Evolutionary conservation across 805 yeast species (phyloP).

Genomic region (Candida silvicultrix): DNA sequence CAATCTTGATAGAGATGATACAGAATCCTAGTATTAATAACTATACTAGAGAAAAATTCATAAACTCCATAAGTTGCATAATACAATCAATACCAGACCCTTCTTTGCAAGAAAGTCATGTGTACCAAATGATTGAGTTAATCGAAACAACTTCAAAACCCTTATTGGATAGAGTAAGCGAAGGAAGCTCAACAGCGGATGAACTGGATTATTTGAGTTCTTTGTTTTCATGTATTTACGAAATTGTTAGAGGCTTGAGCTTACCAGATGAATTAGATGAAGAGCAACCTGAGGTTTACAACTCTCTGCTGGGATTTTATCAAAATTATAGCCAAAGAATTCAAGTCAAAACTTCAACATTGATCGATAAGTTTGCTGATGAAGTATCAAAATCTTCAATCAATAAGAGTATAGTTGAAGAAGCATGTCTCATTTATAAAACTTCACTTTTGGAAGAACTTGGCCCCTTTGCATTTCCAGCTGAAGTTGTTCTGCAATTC

Average conservation of each 20-base stretch:
- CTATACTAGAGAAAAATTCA: conserved; percentile 51
- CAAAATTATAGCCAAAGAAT: conserved; percentile 47
- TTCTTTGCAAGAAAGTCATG: conserved; percentile 30
- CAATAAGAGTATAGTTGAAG: conserved; percentile 51
- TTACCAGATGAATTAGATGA: conserved; percentile 46
- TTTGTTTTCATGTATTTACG: conserved; percentile 56
- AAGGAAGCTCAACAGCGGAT: conserved; percentile 9
- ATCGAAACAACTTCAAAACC: conserved; percentile 20
- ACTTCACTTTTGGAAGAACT: conserved; percentile 58
- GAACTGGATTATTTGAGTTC: conserved; percentile 46
- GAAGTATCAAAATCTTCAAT: conserved; percentile 30
- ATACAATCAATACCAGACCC: conserved; percentile 50
- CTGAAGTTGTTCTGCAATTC: conserved; percentile 31
- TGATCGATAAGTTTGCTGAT: conserved; percentile 35
- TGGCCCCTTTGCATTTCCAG: conserved; percentile 57
- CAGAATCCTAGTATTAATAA: conserved; percentile 31
- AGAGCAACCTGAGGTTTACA: conserved; percentile 18
- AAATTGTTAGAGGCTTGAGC: conserved; percentile 64
- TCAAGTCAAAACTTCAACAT: conserved; percentile 31
- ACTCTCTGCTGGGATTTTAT: conserved; percentile 21
- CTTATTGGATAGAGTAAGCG: conserved; percentile 7
- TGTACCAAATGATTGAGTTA: conserved; percentile 26
- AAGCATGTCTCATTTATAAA: conserved; percentile 55
- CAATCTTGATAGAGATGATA: conserved; percentile 41
- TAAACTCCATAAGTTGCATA: conserved; percentile 57